phyloP scores from a whole-genome alignment of 2,329 filamentous ascomycete genomes.

The Colletotrichum plurivorum region DNA sequence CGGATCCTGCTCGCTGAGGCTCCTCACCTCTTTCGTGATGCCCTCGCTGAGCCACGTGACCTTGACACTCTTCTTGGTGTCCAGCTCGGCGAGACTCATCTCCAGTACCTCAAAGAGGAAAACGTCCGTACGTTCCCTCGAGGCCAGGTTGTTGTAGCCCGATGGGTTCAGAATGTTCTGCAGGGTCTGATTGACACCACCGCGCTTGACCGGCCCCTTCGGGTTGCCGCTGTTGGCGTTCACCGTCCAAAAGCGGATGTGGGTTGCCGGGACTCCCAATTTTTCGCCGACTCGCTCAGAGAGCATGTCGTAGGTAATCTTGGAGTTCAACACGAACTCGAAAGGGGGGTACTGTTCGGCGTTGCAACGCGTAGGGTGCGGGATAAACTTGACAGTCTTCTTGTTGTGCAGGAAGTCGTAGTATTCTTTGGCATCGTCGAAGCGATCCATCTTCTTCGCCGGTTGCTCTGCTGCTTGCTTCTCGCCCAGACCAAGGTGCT shows the following conservation, averaged over 20 bases:
- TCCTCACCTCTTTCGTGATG: constrained; percentile 85
- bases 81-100: constrained; percentile 92
- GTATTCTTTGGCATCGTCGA: constrained; percentile 84
- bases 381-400: constrained; percentile 82
- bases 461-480: constrained; percentile 54
- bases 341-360: constrained; percentile 76
- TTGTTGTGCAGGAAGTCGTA: constrained; percentile 95
- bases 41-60: constrained; percentile 90
- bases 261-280: constrained; percentile 83
- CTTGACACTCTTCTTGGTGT: constrained; percentile 91
- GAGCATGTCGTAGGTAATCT: constrained; percentile 91
- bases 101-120: constrained; percentile 95
- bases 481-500: constrained; percentile 56
- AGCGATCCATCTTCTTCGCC: constrained; percentile 63
- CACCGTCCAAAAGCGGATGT: constrained; percentile 92
- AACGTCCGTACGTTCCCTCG: constrained; percentile 80
- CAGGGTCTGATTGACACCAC: constrained; percentile 77
- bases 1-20: neutral
- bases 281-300: constrained; percentile 86
- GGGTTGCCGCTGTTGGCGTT: constrained; percentile 83
- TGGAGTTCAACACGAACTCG: constrained; percentile 83
- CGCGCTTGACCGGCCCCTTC: constrained; percentile 82
- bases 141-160: constrained; percentile 79
- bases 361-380: constrained; percentile 72
- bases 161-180: constrained; percentile 83